Percentiles rank a stretch among this genome's conserved stretches.
Evolutionary conservation across 2,329 filamentous ascomycete species (phyloP).

Genomic region (Fusarium sp.): DNA sequence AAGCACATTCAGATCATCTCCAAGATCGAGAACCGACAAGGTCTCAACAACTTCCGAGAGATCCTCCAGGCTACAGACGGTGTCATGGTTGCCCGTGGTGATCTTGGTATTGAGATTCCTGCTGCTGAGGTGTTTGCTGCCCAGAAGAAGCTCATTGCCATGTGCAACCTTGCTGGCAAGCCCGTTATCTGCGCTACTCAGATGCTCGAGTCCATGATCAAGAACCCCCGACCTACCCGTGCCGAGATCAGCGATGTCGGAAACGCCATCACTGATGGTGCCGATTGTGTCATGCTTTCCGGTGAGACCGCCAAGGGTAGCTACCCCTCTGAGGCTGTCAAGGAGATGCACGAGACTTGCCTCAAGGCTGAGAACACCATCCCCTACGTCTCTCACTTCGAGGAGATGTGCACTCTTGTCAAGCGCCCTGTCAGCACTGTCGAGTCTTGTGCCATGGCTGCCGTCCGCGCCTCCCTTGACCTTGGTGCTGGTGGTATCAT

Average conservation of each 20-base stretch:
- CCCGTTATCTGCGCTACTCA: slow-evolving; percentile 98
- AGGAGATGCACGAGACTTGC: slow-evolving; percentile 98
- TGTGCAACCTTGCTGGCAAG: slow-evolving; percentile 99
- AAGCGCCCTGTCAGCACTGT: slow-evolving; percentile 86
- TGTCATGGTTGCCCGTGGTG: slow-evolving; percentile 99
- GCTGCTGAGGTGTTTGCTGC: slow-evolving; percentile 98
- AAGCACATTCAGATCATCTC: slow-evolving; percentile 99
- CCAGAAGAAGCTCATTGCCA: slow-evolving; percentile 99
- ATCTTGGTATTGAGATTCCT: slow-evolving; percentile 95
- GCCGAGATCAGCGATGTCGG: slow-evolving; percentile 99
- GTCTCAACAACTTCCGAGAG: slow-evolving; percentile 99
- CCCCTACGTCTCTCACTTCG: slow-evolving; percentile 95
- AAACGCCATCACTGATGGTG: slow-evolving; percentile 96
- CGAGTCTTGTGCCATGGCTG: slow-evolving; percentile 97
- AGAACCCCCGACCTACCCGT: slow-evolving; percentile 97
- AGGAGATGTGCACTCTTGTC: slow-evolving; percentile 89
- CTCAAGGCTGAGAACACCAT: slow-evolving; percentile 97
- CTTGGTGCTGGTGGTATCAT: slow-evolving; percentile 97
- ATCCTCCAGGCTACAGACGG: slow-evolving; percentile 96
- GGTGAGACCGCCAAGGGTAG: slow-evolving; percentile 98
- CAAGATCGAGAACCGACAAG: slow-evolving; percentile 99
- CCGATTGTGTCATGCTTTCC: slow-evolving; percentile 99
- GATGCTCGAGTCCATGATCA: slow-evolving; percentile 99
- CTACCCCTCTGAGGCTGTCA: slow-evolving; percentile 92
- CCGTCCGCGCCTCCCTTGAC: slow-evolving; percentile 94